Evolutionary conservation across 371 early-diverging fungal species (phyloP).

Genomic region (Mucor indicus): DNA sequence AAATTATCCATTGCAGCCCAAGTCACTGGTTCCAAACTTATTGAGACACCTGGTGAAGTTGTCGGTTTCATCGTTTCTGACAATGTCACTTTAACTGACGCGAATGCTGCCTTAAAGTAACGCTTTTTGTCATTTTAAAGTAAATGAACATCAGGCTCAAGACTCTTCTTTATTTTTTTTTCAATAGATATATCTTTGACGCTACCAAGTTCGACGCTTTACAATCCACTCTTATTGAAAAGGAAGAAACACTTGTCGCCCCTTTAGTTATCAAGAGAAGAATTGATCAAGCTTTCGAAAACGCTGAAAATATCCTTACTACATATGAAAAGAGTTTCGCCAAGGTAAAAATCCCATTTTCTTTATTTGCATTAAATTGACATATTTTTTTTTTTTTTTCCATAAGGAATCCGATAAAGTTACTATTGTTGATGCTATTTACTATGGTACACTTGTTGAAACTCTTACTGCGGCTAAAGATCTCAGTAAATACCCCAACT

Average conservation of each 20-base stretch:
- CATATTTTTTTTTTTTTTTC: neutral
- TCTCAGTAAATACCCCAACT: constrained; percentile 26
- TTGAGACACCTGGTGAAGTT: constrained; percentile 24
- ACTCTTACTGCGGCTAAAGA: constrained; percentile 24
- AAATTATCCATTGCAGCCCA: constrained; percentile 34
- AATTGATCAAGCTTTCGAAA: constrained; percentile 27
- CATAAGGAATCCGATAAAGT: constrained; percentile 24
- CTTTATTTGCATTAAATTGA: neutral
- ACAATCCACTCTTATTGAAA: constrained; percentile 33
- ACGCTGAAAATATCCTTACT: constrained; percentile 20
- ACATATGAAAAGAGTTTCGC: constrained; percentile 25
- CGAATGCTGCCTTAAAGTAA: constrained; percentile 45
- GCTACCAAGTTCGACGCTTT: constrained; percentile 25
- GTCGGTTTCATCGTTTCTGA: constrained; percentile 20
- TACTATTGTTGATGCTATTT: constrained; percentile 31
- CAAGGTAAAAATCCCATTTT: constrained; percentile 14
- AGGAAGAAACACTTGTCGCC: constrained; percentile 30
- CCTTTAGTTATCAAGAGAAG: constrained; percentile 35
- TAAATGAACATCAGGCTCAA: neutral
- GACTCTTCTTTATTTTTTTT: neutral
- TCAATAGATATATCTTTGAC: constrained; percentile 28
- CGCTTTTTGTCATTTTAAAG: neutral
- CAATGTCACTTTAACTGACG: constrained; percentile 27
- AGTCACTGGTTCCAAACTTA: constrained; percentile 28
- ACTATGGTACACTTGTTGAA: constrained; percentile 36